These are phyloP conservation scores for Osmanthus fragrans DNA, from an alignment of 257 asterid genomes.

Conservation along the genomic window DNA sequence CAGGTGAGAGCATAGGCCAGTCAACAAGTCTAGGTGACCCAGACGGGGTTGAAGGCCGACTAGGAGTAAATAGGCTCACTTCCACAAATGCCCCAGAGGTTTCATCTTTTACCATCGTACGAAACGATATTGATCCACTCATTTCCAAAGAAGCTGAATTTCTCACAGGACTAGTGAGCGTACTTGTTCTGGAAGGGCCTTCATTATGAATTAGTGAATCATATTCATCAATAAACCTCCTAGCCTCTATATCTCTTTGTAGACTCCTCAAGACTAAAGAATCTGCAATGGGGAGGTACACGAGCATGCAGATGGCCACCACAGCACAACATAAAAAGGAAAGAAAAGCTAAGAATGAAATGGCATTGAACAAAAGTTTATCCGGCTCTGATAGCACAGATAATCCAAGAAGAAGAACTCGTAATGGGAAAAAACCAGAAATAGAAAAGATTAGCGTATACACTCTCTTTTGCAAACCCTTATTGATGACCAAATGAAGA, in stretches of 20 bases:
- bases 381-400: constrained; percentile 64
- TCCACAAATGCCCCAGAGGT: constrained; percentile 77
- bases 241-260: constrained; percentile 58
- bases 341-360: constrained; percentile 73
- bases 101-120: constrained; percentile 32
- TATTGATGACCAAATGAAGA: constrained; percentile 69
- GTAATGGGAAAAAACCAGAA: constrained; percentile 57
- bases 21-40: constrained; percentile 71
- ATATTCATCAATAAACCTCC: constrained; percentile 39
- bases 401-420: constrained; percentile 71
- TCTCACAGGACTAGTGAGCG: background rate
- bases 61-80: constrained; percentile 71
- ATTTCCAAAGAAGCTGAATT: background rate
- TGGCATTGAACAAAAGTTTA: constrained; percentile 39
- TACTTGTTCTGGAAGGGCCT: constrained; percentile 37
- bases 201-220: constrained; percentile 65
- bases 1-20: constrained; percentile 64
- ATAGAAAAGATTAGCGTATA: constrained; percentile 56
- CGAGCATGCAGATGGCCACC: constrained; percentile 65
- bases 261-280: constrained; percentile 64
- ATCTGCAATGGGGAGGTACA: constrained; percentile 79
- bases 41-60: constrained; percentile 58
- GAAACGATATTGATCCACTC: background rate
- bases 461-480: constrained; percentile 79
- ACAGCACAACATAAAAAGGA: constrained; percentile 64